Conservation (phyloP, 352 stramenopile genomes). For the Globisporangium barbulae region DNA sequence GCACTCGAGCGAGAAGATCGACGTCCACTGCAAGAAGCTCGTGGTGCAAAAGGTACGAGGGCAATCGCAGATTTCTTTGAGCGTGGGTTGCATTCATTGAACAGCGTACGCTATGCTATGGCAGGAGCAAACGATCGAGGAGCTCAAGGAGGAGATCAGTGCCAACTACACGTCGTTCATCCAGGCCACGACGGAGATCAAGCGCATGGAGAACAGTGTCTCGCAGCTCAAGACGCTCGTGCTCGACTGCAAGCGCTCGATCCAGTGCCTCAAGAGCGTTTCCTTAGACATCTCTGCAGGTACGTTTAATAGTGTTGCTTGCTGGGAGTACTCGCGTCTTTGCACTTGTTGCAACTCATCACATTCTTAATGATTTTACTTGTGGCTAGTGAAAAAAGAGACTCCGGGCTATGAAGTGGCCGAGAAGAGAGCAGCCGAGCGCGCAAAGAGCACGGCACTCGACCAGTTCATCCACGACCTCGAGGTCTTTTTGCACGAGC, state of each 20-base stretch:
- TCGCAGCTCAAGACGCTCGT: conserved; percentile 75
- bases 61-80: background rate
- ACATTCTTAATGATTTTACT: background rate
- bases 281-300: conserved; percentile 42
- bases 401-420: conserved; percentile 35
- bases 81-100: background rate
- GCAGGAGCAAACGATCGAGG: conserved; percentile 80
- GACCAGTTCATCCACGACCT: conserved; percentile 67
- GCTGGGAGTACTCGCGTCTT: background rate
- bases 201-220: conserved; percentile 84
- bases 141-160: conserved; percentile 81
- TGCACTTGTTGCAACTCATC: background rate
- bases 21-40: conserved; percentile 72
- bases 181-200: conserved; percentile 62
- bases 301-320: conserved; percentile 15
- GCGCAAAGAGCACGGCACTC: conserved; percentile 43
- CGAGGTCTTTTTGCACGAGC: conserved; percentile 61
- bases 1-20: conserved; percentile 71
- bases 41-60: conserved; percentile 56
- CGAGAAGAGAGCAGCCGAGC: conserved; percentile 46
- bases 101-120: background rate
- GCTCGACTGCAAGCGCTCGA: conserved; percentile 69
- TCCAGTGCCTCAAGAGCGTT: conserved; percentile 50
- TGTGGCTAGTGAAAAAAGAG: conserved; percentile 33
- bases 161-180: conserved; percentile 84